Base-by-base conservation (phyloP, 2,329 filamentous ascomycete genomes). In the Akanthomyces muscarius region DNA sequence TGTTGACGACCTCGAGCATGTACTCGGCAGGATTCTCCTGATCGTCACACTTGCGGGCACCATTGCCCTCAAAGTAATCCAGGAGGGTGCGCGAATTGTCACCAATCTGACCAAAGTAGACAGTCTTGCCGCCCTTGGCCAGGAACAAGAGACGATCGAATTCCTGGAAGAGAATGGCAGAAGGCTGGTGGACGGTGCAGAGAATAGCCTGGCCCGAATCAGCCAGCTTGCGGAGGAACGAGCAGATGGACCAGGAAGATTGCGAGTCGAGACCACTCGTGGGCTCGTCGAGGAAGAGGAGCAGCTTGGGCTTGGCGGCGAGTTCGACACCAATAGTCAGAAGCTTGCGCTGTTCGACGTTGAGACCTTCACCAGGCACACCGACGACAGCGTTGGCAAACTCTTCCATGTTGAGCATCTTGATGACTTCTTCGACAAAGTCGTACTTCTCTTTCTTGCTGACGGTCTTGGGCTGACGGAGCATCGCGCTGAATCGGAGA, bases 1-100 rank as follows among this genome's bases (percentile, higher is more conserved):
- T 72, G 62, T 79, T 80, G 59, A 80, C 78, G 18, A 81, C 73
- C 66, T 84, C 80, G 7, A 92, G 80, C 85, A 92, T 91, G 77
- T 86, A 92, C 74, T 92, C 89, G 1, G 89, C 89, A 0, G 89
- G 89, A 67, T 92, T 92, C 65, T 89, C 88, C 0, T 85, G 80
- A 2, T 80, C 73, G 10, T 78, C 80, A 63, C 89, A 89, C 52
- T 77, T 74, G 3, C 83, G 78, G 1, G 84, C 87, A 5, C 89
- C 89, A 62, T 89, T 83, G 13, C 73, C 69, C 69, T 88, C 84
- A 64, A 93, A 92, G 72, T 89, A 89, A 47, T 78, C 75, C 1
- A 85, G 78, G 56, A 90, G 73, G 0, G 77, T 84, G 3, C 75
- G 75, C 0, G 86, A 87, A 66, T 86, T 81, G 0, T 81, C 69